A percentile compares a stretch with the other conserved stretches of the same genome.
Conservation (phyloP, 441 rosid species). For the Bruguiera hainesii region DNA sequence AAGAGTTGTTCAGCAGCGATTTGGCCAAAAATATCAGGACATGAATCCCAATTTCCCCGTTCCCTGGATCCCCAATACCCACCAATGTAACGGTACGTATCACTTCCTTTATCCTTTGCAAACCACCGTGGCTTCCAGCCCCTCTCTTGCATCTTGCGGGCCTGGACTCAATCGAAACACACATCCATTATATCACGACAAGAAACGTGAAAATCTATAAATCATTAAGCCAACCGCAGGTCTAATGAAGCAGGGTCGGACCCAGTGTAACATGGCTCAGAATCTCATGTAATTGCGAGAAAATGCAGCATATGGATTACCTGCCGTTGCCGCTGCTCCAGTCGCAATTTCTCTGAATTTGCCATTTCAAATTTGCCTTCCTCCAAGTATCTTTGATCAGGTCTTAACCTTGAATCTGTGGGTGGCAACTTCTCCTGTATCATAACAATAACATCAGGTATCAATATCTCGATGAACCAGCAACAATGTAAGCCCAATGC, state of each 20-base stretch:
- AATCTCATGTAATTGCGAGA: no score
- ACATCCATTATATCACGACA: not conserved
- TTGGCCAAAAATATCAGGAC: slow-evolving; percentile 82
- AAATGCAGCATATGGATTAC: slow-evolving; percentile 25
- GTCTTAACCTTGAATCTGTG: slow-evolving; percentile 88
- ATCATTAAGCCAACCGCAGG: no score
- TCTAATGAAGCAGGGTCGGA: no score
- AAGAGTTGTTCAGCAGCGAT: slow-evolving; percentile 41
- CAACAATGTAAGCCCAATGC: no score
- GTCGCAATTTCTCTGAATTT: slow-evolving; percentile 73
- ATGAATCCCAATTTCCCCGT: slow-evolving; percentile 56
- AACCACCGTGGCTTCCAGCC: slow-evolving; percentile 92
- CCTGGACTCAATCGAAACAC: slow-evolving; percentile 34
- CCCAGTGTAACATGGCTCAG: no score
- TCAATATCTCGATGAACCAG: slow-evolving; percentile 1
- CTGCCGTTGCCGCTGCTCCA: slow-evolving; percentile 83
- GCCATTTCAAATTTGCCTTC: slow-evolving; percentile 86
- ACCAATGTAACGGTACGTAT: slow-evolving; percentile 48
- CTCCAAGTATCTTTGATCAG: slow-evolving; percentile 73
- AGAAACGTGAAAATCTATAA: not conserved
- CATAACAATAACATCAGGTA: not conserved
- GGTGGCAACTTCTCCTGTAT: slow-evolving; percentile 73
- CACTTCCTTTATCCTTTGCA: slow-evolving; percentile 49
- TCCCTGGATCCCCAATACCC: slow-evolving; percentile 87
- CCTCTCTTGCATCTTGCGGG: slow-evolving; percentile 81